Evolutionary conservation across 768 basidiomycete species (phyloP).

Genomic region (Polyporus arcularius): DNA sequence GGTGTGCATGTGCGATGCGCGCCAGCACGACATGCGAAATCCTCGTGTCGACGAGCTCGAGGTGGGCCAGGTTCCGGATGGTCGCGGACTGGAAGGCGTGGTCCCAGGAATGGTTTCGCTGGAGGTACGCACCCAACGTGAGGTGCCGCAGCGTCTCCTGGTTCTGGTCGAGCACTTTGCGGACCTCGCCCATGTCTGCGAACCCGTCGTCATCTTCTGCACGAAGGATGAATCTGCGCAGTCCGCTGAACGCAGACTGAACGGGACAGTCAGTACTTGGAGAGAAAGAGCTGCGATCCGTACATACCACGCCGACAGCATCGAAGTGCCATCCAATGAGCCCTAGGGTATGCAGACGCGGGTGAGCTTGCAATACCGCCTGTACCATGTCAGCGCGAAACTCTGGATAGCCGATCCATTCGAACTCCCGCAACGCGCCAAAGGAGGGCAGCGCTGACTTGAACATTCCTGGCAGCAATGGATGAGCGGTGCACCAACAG

Average conservation of each 20-base stretch:
- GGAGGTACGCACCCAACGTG: constrained; percentile 69
- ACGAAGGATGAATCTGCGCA: constrained; percentile 66
- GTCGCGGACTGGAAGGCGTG: constrained; percentile 61
- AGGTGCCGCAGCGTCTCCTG: constrained; percentile 58
- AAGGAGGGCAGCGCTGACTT: constrained; percentile 64
- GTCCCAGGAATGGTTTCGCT: constrained; percentile 68
- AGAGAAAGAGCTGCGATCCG: too few species aligned
- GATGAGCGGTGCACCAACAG: neutral
- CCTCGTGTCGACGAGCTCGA: constrained; percentile 71
- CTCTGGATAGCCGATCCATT: constrained; percentile 80
- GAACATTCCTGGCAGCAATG: constrained; percentile 49
- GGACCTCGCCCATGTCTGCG: constrained; percentile 69
- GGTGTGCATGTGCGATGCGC: constrained; percentile 63
- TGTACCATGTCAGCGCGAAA: constrained; percentile 68
- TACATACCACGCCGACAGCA: constrained; percentile 53
- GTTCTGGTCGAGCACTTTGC: constrained; percentile 63
- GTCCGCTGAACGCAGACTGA: constrained; percentile 54
- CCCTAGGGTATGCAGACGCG: constrained; percentile 55
- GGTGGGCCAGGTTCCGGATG: constrained; percentile 66
- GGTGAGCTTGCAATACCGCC: constrained; percentile 53
- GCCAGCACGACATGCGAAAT: constrained; percentile 64
- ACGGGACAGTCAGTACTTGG: neutral
- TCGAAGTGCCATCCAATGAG: constrained; percentile 78
- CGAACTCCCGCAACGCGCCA: constrained; percentile 60
- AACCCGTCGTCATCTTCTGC: constrained; percentile 73